Base-by-base conservation (phyloP, 768 basidiomycete species). In the Exsudoporus frostii region DNA sequence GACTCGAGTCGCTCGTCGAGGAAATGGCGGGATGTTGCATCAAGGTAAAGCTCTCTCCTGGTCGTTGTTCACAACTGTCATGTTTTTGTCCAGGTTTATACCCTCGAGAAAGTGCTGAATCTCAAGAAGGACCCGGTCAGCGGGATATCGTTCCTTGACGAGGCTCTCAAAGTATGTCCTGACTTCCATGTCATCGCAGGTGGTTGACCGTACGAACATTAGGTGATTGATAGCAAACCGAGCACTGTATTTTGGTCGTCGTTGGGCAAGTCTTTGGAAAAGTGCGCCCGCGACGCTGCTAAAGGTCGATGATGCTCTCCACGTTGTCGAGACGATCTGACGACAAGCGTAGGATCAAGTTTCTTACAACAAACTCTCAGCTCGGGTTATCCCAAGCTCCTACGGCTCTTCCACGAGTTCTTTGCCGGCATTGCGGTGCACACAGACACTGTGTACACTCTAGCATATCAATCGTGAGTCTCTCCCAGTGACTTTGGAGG, bases 341-440 rank as follows among this genome's bases (percentile, higher is more conserved):
- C 45, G 5, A n/a, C 29, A 11, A 11, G 19, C 5, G 25, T 56
- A 97, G 93, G 79, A 17, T 98, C 96, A 0, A 80, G 83, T 0
- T 98, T 98, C 69, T 70, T 98, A 11, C 94, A 98, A 60, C 93
- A 95, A 62, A 90, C 91, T 5, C 73, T 99, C 37, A 85, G 86
- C 59, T 76, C 83, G 2, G 89, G 90, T 17, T 98, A 98, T 71
- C 92, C 95, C 4, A 82, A 83, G 45, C 76, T 99, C 3, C 69
- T 99, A 9, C 82, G 97, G 10, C 79, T 98, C 2, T 95, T 99
- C 72, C 97, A 99, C 50, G 93, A 94, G 37, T 97, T 99, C 73
- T 99, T 99, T 67, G 84, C 88, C 29, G 94, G 94, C 68, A 92
- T 98, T 48, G 85, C 92, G 3, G 88, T 96, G 11, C 91, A 98